Evolutionary conservation across 78 protist species (phyloP), one percentile per base, ranked within the genome.

Genomic region (Polysphondylium violaceum): DNA sequence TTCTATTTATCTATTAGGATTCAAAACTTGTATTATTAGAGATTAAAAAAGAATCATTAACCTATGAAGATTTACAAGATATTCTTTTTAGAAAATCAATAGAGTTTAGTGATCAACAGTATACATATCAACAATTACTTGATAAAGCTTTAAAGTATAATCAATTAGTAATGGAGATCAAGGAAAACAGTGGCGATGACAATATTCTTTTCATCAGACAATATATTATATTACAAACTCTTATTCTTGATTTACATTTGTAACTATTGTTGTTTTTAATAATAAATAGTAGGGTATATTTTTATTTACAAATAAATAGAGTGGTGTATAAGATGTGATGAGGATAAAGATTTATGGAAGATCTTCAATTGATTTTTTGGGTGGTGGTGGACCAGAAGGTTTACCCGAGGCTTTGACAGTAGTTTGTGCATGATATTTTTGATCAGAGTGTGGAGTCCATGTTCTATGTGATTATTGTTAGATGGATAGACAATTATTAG

Each of bases 61-160:
- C 89, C 6, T 65, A 67, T 27, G 89, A 81, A 55, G 89, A 81
- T 68, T 73, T 81, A 4, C 89, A 81, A 67, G 89, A 81, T 68
- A 65, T 81, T 23, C 19, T 65, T 29, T 65, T n/a, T 36, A 21
- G 31, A 38, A 65, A 51, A 65, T 65, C 73, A 38, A 38, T 65
- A 5, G n/a, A 17, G 21, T 65, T 17, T 65, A n/a, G n/a, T n/a
- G n/a, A n/a, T n/a, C n/a, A n/a, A n/a, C n/a, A n/a, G n/a, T n/a
- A n/a, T n/a, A n/a, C n/a, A n/a, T n/a, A n/a, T n/a, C n/a, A n/a
- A n/a, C n/a, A n/a, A n/a, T n/a, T n/a, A n/a, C n/a, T n/a, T n/a
- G n/a, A n/a, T n/a, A n/a, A n/a, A n/a, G n/a, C n/a, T n/a, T n/a
- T n/a, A n/a, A n/a, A n/a, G n/a, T n/a, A n/a, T n/a, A n/a, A n/a